These are phyloP conservation scores for Suhomyces guaymorum DNA, from an alignment of 1,139 yeast genomes.

Conservation along the genomic window DNA sequence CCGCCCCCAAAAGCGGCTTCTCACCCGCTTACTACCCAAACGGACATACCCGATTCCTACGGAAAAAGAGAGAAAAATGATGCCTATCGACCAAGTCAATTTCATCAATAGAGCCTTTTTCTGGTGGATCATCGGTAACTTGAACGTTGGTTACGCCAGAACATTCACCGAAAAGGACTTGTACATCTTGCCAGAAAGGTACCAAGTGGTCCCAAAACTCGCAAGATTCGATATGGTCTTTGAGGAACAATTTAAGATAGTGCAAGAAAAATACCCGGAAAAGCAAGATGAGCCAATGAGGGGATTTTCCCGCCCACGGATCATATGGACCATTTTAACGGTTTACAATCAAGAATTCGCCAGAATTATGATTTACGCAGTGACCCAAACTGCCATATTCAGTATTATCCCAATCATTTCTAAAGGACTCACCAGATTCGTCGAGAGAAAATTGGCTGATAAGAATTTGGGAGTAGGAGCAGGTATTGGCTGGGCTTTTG, in stretches of 20 bases:
- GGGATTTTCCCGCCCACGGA: constrained; percentile 15
- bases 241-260: neutral
- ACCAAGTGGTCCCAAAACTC: constrained; percentile 45
- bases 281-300: constrained; percentile 23
- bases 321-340: constrained; percentile 23
- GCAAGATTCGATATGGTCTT: neutral
- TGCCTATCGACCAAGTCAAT: constrained; percentile 39
- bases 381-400: constrained; percentile 18
- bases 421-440: constrained; percentile 42
- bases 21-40: constrained; percentile 19
- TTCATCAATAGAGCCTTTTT: constrained; percentile 41
- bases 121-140: constrained; percentile 60
- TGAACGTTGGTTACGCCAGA: constrained; percentile 66
- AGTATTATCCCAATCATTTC: constrained; percentile 36
- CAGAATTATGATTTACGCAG: constrained; percentile 21
- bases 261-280: constrained; percentile 6
- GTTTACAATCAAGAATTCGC: constrained; percentile 31
- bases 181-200: constrained; percentile 51
- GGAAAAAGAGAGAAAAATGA: constrained; percentile 48
- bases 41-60: constrained; percentile 56
- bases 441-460: constrained; percentile 31
- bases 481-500: constrained; percentile 7
- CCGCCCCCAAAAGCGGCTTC: constrained; percentile 16
- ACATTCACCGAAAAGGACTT: constrained; percentile 66
- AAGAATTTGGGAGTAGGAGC: neutral